Conservation (phyloP, 1,139 yeast genomes). For the Geotrichum bryndzae region DNA sequence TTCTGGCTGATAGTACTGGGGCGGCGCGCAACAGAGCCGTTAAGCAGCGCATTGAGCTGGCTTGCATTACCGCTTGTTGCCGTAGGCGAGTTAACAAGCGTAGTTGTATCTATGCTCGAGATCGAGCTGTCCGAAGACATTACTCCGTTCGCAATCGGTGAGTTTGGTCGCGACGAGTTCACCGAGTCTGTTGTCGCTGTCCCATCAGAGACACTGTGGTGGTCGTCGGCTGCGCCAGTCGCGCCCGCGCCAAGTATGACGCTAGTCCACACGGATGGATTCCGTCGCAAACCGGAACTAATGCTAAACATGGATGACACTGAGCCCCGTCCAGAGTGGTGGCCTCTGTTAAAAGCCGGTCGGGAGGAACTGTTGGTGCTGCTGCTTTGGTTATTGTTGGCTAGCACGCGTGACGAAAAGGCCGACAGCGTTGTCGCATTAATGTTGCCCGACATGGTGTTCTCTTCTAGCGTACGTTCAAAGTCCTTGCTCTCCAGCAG, state of each 20-base stretch:
- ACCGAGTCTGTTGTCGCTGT: neutral
- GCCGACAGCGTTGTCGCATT: conserved; percentile 27
- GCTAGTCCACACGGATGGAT: conserved; percentile 16
- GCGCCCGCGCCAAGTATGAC: conserved; percentile 11
- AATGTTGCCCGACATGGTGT: conserved; percentile 16
- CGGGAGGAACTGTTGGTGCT: conserved; percentile 1
- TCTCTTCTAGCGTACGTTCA: conserved; percentile 27
- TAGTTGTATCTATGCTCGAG: conserved; percentile 3
- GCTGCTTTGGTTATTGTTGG: conserved; percentile 3
- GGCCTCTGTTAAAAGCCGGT: neutral
- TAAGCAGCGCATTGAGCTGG: neutral
- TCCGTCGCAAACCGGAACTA: conserved; percentile 11
- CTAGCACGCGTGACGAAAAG: conserved; percentile 20
- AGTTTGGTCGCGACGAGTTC: neutral
- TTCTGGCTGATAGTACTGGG: conserved; percentile 7
- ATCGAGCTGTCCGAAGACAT: conserved; percentile 1
- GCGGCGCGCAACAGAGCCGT: neutral
- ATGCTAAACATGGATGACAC: conserved; percentile 6
- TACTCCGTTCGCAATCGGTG: neutral
- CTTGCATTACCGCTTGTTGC: neutral
- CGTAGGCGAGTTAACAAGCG: neutral
- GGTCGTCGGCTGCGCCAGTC: neutral
- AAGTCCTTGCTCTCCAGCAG: conserved; percentile 32
- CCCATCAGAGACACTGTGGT: neutral
- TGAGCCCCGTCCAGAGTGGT: conserved; percentile 1